Base-by-base conservation (phyloP, 495 filamentous ascomycete genomes). In the Neurospora tetraspora region DNA sequence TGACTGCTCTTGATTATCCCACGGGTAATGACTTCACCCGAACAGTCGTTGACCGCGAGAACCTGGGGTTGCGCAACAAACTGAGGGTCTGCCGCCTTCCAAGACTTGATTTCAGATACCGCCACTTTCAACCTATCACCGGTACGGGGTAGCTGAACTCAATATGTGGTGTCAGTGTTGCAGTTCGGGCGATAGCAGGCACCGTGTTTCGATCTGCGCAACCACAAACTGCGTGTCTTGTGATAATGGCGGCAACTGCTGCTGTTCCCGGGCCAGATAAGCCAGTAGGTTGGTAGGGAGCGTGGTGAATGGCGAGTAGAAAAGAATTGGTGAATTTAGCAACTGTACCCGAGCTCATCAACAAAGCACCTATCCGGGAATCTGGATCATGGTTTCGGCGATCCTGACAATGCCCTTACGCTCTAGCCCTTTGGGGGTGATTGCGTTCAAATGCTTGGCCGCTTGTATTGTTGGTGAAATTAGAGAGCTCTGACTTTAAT, bases 181-280 rank as follows among this genome's bases (percentile, higher is more conserved):
- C 75, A 74, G 69, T 69, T 59, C 78, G 76, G 76, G 69, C 74
- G 78, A 79, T 78, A 77, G 73, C 76, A 79, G 71, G 23, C 9
- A 61, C 70, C 14, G 71, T 73, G 77, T 77, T 75, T 75, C 76
- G 77, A 79, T 78, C 77, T 74, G 77, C 74, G 43, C 71, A 39
- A 72, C 75, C 71, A 73, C 18, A 23, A 70, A 65, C 45, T 73
- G 71, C 70, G 39, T 34, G n/a, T 23, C 68, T 69, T 72, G 68
- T 27, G 39, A 34, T 68, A 74, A 40, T 47, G 69, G 73, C 71
- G 70, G 74, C 70, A 76, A 65, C 27, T 31, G 23, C 14, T 34
- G 23, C 27, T 61, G 27, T 34, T 61, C 53, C 53, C 6, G 6
- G 27, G 27, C 12, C 53, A 61, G 53, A 34, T 61, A 16, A 34